These are phyloP conservation scores for Glycine latifolia DNA, from an alignment of 306 rosid genomes.

Conservation along the genomic window DNA sequence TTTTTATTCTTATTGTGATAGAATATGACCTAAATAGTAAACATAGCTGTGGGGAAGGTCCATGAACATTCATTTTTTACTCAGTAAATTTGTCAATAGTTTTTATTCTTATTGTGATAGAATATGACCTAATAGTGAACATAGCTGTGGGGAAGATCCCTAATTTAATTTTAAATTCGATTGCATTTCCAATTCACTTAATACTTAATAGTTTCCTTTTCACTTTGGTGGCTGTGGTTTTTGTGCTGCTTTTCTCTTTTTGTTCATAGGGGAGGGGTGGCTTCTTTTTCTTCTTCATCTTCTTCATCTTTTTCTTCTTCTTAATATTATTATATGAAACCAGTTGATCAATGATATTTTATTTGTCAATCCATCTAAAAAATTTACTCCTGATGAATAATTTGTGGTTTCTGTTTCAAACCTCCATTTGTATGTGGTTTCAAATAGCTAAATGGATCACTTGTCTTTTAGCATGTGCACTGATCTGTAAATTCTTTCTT, in stretches of 20 bases:
- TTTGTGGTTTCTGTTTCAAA: not conserved
- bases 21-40: not conserved
- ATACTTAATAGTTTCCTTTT: too few species aligned
- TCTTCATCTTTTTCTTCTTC: too few species aligned
- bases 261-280: not conserved
- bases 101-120: not conserved
- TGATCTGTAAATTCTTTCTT: constrained; percentile 46
- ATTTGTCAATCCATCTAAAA: too few species aligned
- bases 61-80: not conserved
- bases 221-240: not conserved
- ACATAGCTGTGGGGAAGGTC: too few species aligned
- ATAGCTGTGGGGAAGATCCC: too few species aligned
- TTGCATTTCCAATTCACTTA: too few species aligned
- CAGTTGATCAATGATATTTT: too few species aligned
- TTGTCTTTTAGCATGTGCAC: constrained; percentile 9
- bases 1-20: not conserved
- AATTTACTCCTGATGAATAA: too few species aligned
- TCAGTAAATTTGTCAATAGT: not conserved
- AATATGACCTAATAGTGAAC: not conserved
- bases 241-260: constrained; percentile 12
- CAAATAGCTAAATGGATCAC: not conserved
- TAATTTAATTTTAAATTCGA: too few species aligned
- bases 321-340: too few species aligned
- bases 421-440: not conserved
- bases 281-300: too few species aligned